Evolutionary conservation across 768 basidiomycete genomes (phyloP).

Genomic region (Psilocybe subaeruginosa): DNA sequence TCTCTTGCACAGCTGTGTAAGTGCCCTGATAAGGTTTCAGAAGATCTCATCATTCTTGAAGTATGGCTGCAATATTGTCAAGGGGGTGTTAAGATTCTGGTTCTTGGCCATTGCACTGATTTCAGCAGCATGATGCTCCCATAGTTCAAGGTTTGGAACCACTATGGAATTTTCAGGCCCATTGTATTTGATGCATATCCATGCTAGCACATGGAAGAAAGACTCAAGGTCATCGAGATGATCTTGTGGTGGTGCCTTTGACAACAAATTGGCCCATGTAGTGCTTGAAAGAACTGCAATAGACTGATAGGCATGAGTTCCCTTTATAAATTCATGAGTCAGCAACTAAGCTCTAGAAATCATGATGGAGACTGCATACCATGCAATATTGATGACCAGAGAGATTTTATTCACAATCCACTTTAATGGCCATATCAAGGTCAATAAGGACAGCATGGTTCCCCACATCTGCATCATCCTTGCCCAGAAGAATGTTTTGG

Average conservation of each 20-base stretch:
- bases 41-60: not conserved
- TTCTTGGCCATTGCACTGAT: not conserved
- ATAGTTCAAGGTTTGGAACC: not conserved
- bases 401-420: not conserved
- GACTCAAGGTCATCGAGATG: conserved; percentile 12
- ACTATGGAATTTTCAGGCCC: not conserved
- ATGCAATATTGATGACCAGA: not conserved
- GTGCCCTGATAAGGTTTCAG: not conserved
- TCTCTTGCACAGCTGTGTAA: not conserved
- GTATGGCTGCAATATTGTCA: not conserved
- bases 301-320: conserved; percentile 5
- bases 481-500: conserved; percentile 4
- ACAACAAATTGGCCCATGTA: not conserved
- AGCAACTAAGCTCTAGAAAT: not conserved
- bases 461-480: not conserved
- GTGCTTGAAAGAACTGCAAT: not conserved
- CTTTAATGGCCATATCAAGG: conserved; percentile 1
- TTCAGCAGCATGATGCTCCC: not conserved
- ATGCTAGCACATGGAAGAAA: conserved; percentile 4
- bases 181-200: not conserved
- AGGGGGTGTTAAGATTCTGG: not conserved
- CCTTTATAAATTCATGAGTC: not conserved
- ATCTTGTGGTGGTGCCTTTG: not conserved
- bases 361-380: not conserved
- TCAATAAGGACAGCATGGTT: conserved; percentile 2